Evolutionary conservation across 305 asterid species (phyloP), one percentile per base, ranked within the genome.

Genomic region (Fraxinus nigra): DNA sequence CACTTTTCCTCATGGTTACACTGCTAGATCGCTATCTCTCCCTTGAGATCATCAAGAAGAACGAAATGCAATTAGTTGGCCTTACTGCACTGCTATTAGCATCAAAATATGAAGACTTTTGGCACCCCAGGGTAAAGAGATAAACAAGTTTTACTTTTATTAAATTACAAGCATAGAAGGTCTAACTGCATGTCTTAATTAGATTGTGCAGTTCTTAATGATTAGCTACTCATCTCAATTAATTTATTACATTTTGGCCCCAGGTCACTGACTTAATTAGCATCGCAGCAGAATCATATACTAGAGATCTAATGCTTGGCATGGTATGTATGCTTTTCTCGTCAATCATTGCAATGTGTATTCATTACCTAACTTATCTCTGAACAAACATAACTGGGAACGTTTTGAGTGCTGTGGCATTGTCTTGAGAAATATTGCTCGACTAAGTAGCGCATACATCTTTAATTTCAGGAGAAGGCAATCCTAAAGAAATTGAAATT

Each of bases 61-160:
- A 86, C 63, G 97, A 95, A 84, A 86, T 94, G 93, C 99, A 95
- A 88, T 88, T 94, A 87, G 97, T 92, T 85, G 99, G 98, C 80
- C 97, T 95, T 82, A 93, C 99, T 83, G 90, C 98, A 85, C 97
- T 95, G 74, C 85, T 95, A 56, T 88, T 95, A 89, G 99, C 99
- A 46, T 95, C 99, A 38, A 95, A 95, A 83, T 95, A 95, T 85
- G 99, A 95, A 83, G 99, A 94, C 87, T 93, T 92, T 83, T 94
- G 97, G 95, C 98, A 93, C 85, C 99, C 98, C 13, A 91, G 90
- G 94, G 98, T 95, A 93, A 85, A 67, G 76, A 79, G 85, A 76
- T 81, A 76, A 63, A 63, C 80, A 82, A 16, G 78, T 65, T 81
- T 67, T 33, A 54, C 51, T 26, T 54, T 56, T 28, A 10, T 40